These are phyloP conservation scores for Xerocomellus dryophilus DNA, from an alignment of 768 basidiomycete species.

Conservation along the genomic window DNA sequence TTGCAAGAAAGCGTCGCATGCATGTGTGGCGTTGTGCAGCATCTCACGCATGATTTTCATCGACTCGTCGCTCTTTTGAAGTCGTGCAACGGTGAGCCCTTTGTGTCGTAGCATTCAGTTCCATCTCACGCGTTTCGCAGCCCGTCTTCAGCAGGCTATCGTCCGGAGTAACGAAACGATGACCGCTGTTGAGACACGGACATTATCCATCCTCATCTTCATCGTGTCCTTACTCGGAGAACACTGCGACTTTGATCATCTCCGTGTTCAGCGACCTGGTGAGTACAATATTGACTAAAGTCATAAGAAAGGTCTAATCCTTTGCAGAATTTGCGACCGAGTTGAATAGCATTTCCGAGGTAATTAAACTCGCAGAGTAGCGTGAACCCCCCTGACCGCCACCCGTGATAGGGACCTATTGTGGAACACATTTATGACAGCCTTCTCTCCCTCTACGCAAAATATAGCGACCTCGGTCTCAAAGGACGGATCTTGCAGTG, in stretches of 20 bases:
- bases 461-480: constrained; percentile 54
- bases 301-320: neutral
- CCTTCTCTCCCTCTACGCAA: constrained; percentile 70
- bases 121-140: constrained; percentile 33
- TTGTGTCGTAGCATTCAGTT: neutral
- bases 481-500: constrained; percentile 80
- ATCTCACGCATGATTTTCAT: constrained; percentile 83
- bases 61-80: constrained; percentile 76
- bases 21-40: constrained; percentile 79
- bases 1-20: constrained; percentile 92
- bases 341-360: constrained; percentile 57
- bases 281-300: constrained; percentile 21
- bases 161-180: constrained; percentile 42
- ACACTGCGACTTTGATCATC: constrained; percentile 80
- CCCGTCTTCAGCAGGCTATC: constrained; percentile 60
- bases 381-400: constrained; percentile 2
- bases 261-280: constrained; percentile 64
- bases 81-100: constrained; percentile 69
- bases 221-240: constrained; percentile 86
- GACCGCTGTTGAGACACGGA: constrained; percentile 47
- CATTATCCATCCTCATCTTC: constrained; percentile 70
- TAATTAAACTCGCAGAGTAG: constrained; percentile 17
- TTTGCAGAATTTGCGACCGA: constrained; percentile 51
- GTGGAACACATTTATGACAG: constrained; percentile 79
- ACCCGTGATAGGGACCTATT: constrained; percentile 52